Conservation (phyloP, 768 basidiomycete genomes). For the Macrocybe gigantea region DNA sequence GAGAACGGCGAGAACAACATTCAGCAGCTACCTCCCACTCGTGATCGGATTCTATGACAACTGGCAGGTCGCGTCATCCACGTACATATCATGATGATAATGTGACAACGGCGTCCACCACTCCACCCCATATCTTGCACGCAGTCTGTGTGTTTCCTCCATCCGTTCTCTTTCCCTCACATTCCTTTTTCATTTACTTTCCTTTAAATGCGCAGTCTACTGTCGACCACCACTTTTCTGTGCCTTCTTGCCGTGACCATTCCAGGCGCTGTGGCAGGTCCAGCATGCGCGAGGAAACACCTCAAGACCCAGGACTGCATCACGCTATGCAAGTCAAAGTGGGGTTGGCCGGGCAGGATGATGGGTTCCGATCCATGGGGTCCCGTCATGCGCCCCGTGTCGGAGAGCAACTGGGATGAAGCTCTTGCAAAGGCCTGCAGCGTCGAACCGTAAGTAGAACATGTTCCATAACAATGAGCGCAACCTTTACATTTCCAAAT, state of each 20-base stretch:
- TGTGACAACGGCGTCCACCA: no score
- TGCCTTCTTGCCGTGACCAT: conserved; percentile 15
- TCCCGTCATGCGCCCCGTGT: conserved; percentile 33
- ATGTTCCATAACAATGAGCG: background rate
- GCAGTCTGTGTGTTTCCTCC: no score
- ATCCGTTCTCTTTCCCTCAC: background rate
- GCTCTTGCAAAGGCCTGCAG: conserved; percentile 41
- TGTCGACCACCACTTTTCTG: background rate
- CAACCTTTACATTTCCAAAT: background rate
- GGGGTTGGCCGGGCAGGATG: conserved; percentile 41
- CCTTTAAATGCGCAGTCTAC: conserved; percentile 9
- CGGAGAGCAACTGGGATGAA: conserved; percentile 23
- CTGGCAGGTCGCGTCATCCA: no score
- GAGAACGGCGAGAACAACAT: no score
- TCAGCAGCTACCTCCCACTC: no score
- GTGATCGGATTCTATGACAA: background rate
- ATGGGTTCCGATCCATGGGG: conserved; percentile 59
- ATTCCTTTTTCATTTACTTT: conserved; percentile 15
- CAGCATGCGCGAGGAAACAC: conserved; percentile 36
- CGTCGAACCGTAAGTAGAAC: conserved; percentile 11
- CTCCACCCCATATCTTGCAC: no score
- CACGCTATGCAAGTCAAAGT: conserved; percentile 30
- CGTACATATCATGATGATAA: no score
- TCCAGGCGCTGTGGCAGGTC: conserved; percentile 36
- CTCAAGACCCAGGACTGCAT: conserved; percentile 30